Conservation (phyloP, 345 rosid species). For the Acer campestre region DNA sequence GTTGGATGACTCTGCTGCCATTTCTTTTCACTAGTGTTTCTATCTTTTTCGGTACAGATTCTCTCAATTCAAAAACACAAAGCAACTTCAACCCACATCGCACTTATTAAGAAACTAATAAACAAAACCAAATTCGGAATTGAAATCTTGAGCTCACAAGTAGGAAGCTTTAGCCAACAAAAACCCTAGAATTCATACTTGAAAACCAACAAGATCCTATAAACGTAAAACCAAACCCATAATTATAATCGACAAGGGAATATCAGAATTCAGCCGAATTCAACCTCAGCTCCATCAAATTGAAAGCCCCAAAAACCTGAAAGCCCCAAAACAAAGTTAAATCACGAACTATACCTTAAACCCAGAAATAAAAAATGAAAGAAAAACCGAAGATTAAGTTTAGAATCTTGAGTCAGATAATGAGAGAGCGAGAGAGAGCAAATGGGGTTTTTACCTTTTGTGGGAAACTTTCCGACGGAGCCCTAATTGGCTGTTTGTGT, state of each 20-base stretch:
- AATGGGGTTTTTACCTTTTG: conserved; percentile 25
- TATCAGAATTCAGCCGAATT: conserved; percentile 4
- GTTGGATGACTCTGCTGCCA: conserved; percentile 67
- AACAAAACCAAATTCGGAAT: too few relatives aligned
- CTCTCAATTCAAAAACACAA: conserved; percentile 1
- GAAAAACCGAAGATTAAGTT: background rate
- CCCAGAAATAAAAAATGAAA: background rate
- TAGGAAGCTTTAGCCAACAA: conserved; percentile 1
- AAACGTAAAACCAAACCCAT: background rate
- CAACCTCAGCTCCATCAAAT: background rate
- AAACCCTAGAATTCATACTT: background rate
- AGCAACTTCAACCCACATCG: background rate
- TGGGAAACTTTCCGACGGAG: conserved; percentile 43
- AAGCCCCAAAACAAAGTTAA: background rate
- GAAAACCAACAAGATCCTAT: conserved; percentile 1
- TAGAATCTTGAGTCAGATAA: background rate
- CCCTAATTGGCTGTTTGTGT: conserved; percentile 18
- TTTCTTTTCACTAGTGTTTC: conserved; percentile 14
- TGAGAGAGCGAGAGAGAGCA: background rate
- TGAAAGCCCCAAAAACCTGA: background rate
- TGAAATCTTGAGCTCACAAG: too few relatives aligned
- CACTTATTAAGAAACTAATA: too few relatives aligned
- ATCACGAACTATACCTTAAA: too few relatives aligned
- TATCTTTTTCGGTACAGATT: too few relatives aligned
- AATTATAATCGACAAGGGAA: background rate